A percentile compares a stretch with the other conserved stretches of the same genome.
Evolutionary conservation across 176 grass and related monocot genomes (phyloP).

Genomic region (Oryza rufipogon): DNA sequence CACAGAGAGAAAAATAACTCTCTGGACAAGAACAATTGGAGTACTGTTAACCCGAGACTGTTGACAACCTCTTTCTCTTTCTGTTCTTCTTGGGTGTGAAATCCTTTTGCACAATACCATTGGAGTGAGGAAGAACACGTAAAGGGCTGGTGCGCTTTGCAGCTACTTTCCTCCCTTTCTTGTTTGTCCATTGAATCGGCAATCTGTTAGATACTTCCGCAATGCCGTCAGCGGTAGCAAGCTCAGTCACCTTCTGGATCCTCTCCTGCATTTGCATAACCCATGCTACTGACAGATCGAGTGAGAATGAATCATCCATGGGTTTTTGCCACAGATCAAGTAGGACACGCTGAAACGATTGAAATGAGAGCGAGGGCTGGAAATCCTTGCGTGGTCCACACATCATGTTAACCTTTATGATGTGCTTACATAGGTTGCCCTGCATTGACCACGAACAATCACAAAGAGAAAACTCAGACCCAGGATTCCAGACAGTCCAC

Average conservation of each 20-base stretch:
- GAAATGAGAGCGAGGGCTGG: constrained; percentile 50
- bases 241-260: constrained; percentile 64
- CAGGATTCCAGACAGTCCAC: constrained; percentile 68
- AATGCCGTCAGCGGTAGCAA: constrained; percentile 59
- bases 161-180: constrained; percentile 63
- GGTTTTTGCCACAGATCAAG: constrained; percentile 74
- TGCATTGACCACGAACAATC: constrained; percentile 84
- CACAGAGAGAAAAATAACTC: constrained; percentile 24
- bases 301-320: constrained; percentile 73
- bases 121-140: constrained; percentile 41
- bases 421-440: constrained; percentile 91
- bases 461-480: constrained; percentile 84
- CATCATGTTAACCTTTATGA: constrained; percentile 85
- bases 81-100: constrained; percentile 56
- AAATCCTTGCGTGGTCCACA: constrained; percentile 45
- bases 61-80: constrained; percentile 66
- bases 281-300: constrained; percentile 81
- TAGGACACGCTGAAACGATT: constrained; percentile 71
- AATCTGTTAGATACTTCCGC: constrained; percentile 62
- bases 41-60: constrained; percentile 32
- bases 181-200: constrained; percentile 68
- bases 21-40: not conserved
- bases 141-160: constrained; percentile 42
- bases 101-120: constrained; percentile 40
- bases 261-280: constrained; percentile 77